Base-by-base conservation (phyloP, 768 basidiomycete genomes). In the Sarcodon sp. region DNA sequence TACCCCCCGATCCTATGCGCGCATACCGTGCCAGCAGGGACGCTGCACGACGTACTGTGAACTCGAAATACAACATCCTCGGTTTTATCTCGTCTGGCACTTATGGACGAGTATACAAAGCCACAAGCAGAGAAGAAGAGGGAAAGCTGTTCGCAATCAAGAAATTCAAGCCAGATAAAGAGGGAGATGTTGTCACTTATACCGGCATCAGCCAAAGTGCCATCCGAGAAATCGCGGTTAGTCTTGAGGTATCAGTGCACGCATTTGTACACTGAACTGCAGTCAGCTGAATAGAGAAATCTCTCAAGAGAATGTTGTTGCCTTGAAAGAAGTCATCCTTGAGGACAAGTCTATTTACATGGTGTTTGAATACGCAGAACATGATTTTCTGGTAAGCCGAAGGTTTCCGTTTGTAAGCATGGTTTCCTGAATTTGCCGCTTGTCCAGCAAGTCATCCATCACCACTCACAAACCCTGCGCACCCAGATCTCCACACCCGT, bases 141-240 rank as follows among this genome's bases (percentile, higher is more conserved):
- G 77, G 72, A 2, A 71, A 68, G 53, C 73, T 94, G 43, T 85
- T 92, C 55, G 96, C 96, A 6, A 98, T 99, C 69, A 99, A 99
- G 72, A 99, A 98, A 64, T 98, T 98, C 72, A 99, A 99, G 61
- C 96, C 94, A 0, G 96, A 99, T 73, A 98, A 98, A 65, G 96
- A 99, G 67, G 94, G 94, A 16, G 96, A 98, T 59, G 81, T 92
- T 1, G 68, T 85, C 46, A 91, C 91, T 0, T 99, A 98, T 62
- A 97, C 94, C 8, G 96, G 94, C 2, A 91, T 99, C 56, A 93
- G 89, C 62, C 96, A 99, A 67, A 94, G 90, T 65, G 96, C 94
- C 4, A 89, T 91, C 56, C 73, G 96, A 50, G 96, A 99, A 64
- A 98, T 98, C 54, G 88, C 93, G 47, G 92, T 92, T 54, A 55